Conservation (phyloP, 1,284 basidiomycete genomes). For the Tilletia indica region DNA sequence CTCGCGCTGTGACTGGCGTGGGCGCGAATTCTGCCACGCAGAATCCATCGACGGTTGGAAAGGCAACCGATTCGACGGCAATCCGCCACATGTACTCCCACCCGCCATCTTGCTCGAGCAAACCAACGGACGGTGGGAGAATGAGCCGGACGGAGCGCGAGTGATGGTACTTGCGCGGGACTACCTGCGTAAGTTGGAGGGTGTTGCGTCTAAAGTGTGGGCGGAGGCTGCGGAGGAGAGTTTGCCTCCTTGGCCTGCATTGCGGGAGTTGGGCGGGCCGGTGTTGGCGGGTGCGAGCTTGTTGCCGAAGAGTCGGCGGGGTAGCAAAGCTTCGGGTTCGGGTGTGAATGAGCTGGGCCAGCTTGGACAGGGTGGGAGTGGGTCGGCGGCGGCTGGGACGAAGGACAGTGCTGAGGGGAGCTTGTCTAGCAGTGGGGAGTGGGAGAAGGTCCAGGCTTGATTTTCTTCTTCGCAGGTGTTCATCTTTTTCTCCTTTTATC, state of each 20-base stretch:
- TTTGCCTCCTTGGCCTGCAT: conserved; percentile 32
- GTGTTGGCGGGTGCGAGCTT: conserved; percentile 27
- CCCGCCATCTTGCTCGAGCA: background rate
- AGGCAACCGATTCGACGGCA: conserved; percentile 14
- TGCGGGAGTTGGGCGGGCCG: background rate
- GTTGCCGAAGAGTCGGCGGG: conserved; percentile 23
- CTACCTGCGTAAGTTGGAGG: conserved; percentile 31
- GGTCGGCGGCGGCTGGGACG: too few relatives aligned
- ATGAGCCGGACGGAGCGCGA: conserved; percentile 25
- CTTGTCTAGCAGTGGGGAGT: conserved; percentile 30
- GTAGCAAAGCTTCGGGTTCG: background rate
- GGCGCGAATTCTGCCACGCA: conserved; percentile 47
- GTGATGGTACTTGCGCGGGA: conserved; percentile 36
- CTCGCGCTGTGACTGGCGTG: conserved; percentile 43
- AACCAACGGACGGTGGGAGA: conserved; percentile 20
- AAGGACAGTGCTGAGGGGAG: conserved; percentile 21
- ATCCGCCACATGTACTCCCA: background rate
- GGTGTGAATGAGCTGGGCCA: background rate
- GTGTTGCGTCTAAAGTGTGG: conserved; percentile 38
- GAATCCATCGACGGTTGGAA: conserved; percentile 46
- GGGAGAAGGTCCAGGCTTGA: conserved; percentile 35
- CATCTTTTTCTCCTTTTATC: too few relatives aligned
- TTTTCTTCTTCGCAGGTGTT: too few relatives aligned
- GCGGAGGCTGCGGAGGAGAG: conserved; percentile 34
- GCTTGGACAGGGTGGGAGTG: too few relatives aligned